These are phyloP conservation scores for Leccinum imitatum DNA, from an alignment of 768 basidiomycete species.

Conservation along the genomic window DNA sequence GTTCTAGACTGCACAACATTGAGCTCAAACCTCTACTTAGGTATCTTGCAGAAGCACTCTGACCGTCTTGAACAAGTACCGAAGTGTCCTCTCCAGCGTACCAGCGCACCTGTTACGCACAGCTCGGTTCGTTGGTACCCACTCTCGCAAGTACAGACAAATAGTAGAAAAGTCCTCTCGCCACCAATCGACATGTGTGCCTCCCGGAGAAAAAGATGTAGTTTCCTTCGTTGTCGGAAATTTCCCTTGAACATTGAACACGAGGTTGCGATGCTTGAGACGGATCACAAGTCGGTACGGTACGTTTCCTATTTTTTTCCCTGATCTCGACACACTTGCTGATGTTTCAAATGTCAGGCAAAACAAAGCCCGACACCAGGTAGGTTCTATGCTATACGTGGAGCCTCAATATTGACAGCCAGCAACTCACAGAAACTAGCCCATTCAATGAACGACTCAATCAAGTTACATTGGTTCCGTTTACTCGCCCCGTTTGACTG, in stretches of 20 bases:
- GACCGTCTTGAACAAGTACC: too few relatives aligned
- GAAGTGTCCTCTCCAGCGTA: too few relatives aligned
- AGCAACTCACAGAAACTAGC: conserved; percentile 61
- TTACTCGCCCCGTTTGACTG: too few relatives aligned
- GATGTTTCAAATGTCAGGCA: conserved; percentile 39
- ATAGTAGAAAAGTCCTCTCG: too few relatives aligned
- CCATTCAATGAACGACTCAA: conserved; percentile 53
- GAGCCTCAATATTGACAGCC: conserved; percentile 63
- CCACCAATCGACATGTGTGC: too few relatives aligned
- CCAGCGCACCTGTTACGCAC: too few relatives aligned
- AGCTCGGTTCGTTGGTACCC: too few relatives aligned
- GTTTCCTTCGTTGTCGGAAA: conserved; percentile 64
- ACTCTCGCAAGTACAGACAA: too few relatives aligned
- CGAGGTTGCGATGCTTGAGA: conserved; percentile 78
- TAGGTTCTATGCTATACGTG: conserved; percentile 72
- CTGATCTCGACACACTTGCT: conserved; percentile 3
- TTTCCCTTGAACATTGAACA: conserved; percentile 55
- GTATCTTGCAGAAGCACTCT: too few relatives aligned
- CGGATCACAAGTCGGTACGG: conserved; percentile 90
- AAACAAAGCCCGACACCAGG: conserved; percentile 63
- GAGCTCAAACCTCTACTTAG: too few relatives aligned
- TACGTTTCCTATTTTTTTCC: conserved; percentile 37
- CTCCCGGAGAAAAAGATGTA: conserved; percentile 31
- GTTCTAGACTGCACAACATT: too few relatives aligned
- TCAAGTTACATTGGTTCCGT: conserved; percentile 46